Percentiles rank a stretch among this genome's conserved stretches.
Conservation (phyloP, 495 filamentous ascomycete genomes). For the Extremus antarcticus region DNA sequence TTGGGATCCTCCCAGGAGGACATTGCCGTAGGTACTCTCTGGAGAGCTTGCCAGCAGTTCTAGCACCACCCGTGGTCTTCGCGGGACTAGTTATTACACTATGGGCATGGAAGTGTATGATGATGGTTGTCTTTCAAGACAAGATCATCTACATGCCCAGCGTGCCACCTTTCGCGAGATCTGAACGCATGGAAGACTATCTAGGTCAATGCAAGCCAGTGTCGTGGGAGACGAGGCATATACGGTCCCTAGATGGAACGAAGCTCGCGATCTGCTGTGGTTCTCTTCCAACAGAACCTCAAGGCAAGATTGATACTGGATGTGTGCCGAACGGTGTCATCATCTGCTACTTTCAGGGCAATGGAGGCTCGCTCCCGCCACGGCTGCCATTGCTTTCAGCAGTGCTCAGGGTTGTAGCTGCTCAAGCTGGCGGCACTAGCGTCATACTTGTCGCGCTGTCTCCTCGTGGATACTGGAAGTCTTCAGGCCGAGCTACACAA, state of each 20-base stretch:
- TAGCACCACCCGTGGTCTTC: conserved; percentile 59
- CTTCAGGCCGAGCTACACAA: conserved; percentile 55
- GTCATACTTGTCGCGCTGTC: conserved; percentile 50
- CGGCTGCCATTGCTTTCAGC: conserved; percentile 58
- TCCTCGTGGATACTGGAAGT: conserved; percentile 73
- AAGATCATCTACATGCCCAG: conserved; percentile 77
- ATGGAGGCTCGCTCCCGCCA: conserved; percentile 58
- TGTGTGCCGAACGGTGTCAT: neutral
- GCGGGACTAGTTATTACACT: conserved; percentile 52
- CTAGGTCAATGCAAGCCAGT: conserved; percentile 45
- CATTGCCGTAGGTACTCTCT: no score
- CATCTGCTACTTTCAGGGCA: conserved; percentile 31
- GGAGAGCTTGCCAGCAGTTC: no score
- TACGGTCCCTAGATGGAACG: conserved; percentile 47
- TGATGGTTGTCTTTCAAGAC: conserved; percentile 73
- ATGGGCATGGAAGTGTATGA: conserved; percentile 71
- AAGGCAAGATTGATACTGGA: neutral
- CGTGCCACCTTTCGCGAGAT: conserved; percentile 48
- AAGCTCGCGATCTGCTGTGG: conserved; percentile 48
- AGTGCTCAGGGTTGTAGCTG: conserved; percentile 19
- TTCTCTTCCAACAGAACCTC: no score
- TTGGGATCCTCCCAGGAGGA: no score
- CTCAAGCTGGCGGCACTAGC: conserved; percentile 15
- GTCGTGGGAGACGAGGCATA: conserved; percentile 49
- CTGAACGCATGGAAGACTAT: conserved; percentile 54